Evolutionary conservation across 2,329 filamentous ascomycete species (phyloP).

Genomic region (Aspergillus felis): DNA sequence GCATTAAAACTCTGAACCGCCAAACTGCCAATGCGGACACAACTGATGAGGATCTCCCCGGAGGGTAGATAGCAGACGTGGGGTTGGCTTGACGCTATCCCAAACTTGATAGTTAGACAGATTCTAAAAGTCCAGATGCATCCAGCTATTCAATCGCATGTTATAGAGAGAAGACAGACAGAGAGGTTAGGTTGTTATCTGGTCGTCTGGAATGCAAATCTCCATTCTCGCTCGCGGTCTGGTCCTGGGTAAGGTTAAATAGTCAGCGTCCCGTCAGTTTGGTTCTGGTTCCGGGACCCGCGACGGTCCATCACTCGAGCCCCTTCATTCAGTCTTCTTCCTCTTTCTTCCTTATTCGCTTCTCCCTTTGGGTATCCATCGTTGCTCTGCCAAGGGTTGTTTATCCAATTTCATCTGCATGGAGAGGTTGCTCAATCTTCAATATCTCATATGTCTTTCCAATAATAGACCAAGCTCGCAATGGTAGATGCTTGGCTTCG

Average conservation of each 20-base stretch:
- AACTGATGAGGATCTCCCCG: neutral
- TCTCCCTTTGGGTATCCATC: neutral
- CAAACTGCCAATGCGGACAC: neutral
- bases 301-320: slow-evolving; percentile 7
- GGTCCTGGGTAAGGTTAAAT: slow-evolving; percentile 9
- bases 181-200: neutral
- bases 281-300: slow-evolving; percentile 16
- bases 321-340: slow-evolving; percentile 2
- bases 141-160: neutral
- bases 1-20: neutral
- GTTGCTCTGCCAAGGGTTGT: neutral
- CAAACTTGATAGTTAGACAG: neutral
- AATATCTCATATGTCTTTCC: neutral
- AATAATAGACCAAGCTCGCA: neutral
- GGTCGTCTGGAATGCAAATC: neutral
- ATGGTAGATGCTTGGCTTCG: neutral
- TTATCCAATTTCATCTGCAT: neutral
- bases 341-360: neutral
- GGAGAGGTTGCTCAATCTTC: neutral
- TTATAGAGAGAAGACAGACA: neutral
- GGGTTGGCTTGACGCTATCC: neutral
- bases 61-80: neutral
- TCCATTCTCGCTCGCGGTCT: neutral
- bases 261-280: slow-evolving; percentile 19
- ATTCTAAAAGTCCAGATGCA: neutral